These are phyloP conservation scores for Cymbidium sinense DNA, from an alignment of 106 monocot genomes.

Conservation along the genomic window DNA sequence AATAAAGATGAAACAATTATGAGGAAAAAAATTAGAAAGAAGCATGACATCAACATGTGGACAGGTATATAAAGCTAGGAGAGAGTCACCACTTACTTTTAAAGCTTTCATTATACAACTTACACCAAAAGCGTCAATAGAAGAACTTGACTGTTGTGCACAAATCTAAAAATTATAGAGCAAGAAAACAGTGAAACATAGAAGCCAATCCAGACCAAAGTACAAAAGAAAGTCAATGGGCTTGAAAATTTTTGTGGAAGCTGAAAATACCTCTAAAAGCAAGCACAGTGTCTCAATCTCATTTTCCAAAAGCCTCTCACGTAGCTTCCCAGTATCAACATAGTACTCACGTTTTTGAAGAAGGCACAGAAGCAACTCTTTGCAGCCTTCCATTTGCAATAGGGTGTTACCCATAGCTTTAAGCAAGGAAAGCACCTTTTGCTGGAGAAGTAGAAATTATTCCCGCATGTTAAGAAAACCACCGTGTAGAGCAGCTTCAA, in stretches of 20 bases:
- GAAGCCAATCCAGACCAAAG: neutral
- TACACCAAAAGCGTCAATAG: conserved; percentile 20
- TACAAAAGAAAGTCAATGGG: neutral
- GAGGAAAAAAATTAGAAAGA: neutral
- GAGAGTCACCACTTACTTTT: conserved; percentile 38
- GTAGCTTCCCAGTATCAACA: conserved; percentile 6
- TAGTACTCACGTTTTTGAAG: conserved; percentile 33
- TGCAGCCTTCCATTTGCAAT: conserved; percentile 39
- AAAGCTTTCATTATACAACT: conserved; percentile 43
- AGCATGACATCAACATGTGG: neutral
- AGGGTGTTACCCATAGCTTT: conserved; percentile 55
- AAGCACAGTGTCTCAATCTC: conserved; percentile 68
- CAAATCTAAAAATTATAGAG: conserved; percentile 32
- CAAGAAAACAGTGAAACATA: neutral
- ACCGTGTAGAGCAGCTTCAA: neutral
- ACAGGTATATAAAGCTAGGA: neutral
- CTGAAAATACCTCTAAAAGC: conserved; percentile 63
- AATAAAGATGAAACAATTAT: conserved; percentile 6
- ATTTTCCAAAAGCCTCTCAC: conserved; percentile 29
- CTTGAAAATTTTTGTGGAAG: neutral
- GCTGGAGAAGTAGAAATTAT: conserved; percentile 30
- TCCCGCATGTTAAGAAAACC: neutral
- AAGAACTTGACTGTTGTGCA: conserved; percentile 15
- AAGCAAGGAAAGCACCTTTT: conserved; percentile 51
- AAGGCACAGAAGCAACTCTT: conserved; percentile 47